phyloP scores from a whole-genome alignment of 306 rosid genomes.

The Vigna mungo region DNA sequence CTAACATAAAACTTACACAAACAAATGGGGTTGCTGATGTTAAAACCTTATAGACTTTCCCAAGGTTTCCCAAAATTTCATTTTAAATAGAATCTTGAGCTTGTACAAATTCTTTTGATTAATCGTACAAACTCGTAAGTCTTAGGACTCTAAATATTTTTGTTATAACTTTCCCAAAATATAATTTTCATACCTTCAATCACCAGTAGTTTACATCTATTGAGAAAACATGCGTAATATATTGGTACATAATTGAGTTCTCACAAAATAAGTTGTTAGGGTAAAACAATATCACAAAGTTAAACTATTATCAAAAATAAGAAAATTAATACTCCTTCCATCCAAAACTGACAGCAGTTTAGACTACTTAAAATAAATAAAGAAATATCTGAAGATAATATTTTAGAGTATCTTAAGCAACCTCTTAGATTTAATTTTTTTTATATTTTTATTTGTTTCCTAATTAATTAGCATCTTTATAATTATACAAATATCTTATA shows the following conservation, averaged over 20 bases:
- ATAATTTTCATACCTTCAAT: conserved; percentile 19
- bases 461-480: too few relatives aligned
- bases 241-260: neutral
- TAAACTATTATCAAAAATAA: neutral
- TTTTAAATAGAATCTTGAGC: conserved; percentile 25
- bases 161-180: neutral
- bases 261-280: conserved; percentile 7
- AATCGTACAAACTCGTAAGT: neutral
- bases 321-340: neutral
- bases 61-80: neutral
- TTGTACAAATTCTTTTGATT: conserved; percentile 23
- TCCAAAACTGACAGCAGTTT: too few relatives aligned
- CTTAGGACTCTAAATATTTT: neutral
- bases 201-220: neutral
- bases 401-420: too few relatives aligned
- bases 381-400: too few relatives aligned
- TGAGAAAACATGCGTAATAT: neutral
- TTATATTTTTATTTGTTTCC: too few relatives aligned
- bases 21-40: neutral
- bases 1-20: conserved; percentile 24
- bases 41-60: conserved; percentile 3
- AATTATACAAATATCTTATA: too few relatives aligned
- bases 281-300: neutral
- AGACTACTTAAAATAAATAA: too few relatives aligned
- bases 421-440: too few relatives aligned